Evolutionary conservation across 495 filamentous ascomycete species (phyloP).

Genomic region (Opeltia flavorubescens): DNA sequence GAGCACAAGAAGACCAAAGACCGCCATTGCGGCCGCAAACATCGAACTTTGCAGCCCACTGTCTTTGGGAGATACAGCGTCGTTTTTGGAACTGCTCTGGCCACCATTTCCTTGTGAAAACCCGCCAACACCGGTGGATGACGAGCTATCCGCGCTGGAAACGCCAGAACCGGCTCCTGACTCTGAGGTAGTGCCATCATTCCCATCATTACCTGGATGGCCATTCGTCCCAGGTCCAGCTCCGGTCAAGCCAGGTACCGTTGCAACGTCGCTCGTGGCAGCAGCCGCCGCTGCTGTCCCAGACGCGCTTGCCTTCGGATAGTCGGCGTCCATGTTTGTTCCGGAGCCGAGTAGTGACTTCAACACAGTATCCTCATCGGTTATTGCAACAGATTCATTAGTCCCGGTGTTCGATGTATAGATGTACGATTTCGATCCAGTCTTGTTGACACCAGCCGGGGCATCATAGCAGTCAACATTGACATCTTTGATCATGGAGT

Average conservation of each 20-base stretch:
- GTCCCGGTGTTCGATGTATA: conserved; percentile 52
- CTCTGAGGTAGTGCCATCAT: conserved; percentile 10
- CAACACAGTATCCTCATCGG: conserved; percentile 62
- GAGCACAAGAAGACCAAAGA: conserved; percentile 39
- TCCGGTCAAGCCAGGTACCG: conserved; percentile 26
- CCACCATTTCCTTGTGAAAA: conserved; percentile 19
- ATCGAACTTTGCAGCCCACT: conserved; percentile 36
- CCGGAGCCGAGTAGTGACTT: conserved; percentile 68
- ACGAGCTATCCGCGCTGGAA: conserved; percentile 15
- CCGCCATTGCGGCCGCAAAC: conserved; percentile 41
- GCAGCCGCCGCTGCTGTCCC: conserved; percentile 9
- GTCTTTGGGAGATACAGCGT: conserved; percentile 28
- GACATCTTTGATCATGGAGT: conserved; percentile 64
- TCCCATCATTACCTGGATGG: conserved; percentile 9
- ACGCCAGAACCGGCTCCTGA: conserved; percentile 6
- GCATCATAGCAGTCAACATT: conserved; percentile 74
- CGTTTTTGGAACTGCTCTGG: conserved; percentile 18
- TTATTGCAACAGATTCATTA: conserved; percentile 62
- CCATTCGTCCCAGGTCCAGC: conserved; percentile 25
- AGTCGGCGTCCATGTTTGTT: conserved; percentile 46
- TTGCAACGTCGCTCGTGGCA: conserved; percentile 22
- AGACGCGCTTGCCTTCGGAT: conserved; percentile 11
- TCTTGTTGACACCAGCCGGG: conserved; percentile 43
- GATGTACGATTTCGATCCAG: conserved; percentile 54
- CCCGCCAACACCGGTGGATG: conserved; percentile 15